Percentiles rank a stretch among this genome's conserved stretches.
phyloP scores from a whole-genome alignment of 2,329 filamentous ascomycete genomes.

The Penicillium janthinellum region DNA sequence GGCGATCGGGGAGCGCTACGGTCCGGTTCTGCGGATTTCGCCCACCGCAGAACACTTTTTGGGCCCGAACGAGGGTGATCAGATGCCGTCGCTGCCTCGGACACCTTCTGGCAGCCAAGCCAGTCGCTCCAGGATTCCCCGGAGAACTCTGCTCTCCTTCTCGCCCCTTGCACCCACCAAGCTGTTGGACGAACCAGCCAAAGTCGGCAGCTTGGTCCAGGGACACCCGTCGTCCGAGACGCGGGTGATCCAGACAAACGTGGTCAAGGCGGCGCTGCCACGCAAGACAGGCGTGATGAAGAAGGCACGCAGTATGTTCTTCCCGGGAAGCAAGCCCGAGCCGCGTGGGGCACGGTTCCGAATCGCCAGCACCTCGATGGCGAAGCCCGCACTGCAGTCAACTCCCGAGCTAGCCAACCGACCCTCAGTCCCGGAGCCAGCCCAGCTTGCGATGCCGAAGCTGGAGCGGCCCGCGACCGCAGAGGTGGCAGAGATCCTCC shows the following conservation, averaged over 20 bases:
- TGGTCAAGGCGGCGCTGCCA: neutral
- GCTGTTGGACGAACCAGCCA: neutral
- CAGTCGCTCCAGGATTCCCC: neutral
- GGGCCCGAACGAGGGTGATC: neutral
- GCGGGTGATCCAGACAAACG: slow-evolving; percentile 5
- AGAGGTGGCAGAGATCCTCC: neutral
- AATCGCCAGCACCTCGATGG: neutral
- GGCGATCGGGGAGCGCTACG: slow-evolving; percentile 10
- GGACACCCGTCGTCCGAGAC: slow-evolving; percentile 2
- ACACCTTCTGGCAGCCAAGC: neutral
- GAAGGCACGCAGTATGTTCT: slow-evolving; percentile 2
- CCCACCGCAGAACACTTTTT: slow-evolving; percentile 31
- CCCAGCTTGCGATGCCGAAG: neutral
- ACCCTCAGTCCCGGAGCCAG: neutral
- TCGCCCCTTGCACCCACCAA: neutral
- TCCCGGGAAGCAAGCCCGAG: neutral
- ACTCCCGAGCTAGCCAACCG: neutral
- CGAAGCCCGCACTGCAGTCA: neutral
- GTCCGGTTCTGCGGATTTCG: slow-evolving; percentile 32
- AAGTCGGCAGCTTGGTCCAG: neutral
- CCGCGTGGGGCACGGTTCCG: neutral
- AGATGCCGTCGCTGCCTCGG: neutral
- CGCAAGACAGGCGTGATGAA: neutral
- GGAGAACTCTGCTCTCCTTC: neutral
- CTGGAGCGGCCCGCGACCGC: neutral